Evolutionary conservation across 2,329 filamentous ascomycete genomes (phyloP).

Genomic region (Ambrosiella xylebori): DNA sequence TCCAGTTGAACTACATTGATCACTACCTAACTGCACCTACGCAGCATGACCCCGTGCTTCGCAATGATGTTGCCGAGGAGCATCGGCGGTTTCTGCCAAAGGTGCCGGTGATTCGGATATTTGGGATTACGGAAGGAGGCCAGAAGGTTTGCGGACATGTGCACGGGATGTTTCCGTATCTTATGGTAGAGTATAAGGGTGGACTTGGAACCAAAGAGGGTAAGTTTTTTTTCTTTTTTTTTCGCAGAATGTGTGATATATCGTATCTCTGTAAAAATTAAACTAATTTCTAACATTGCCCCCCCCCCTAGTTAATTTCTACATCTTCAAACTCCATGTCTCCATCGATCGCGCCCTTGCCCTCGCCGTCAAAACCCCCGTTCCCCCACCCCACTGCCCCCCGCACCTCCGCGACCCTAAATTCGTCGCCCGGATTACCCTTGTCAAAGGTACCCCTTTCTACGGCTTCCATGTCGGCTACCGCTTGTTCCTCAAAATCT

Average conservation of each 20-base stretch:
- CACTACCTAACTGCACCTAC: constrained; percentile 63
- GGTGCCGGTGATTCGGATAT: constrained; percentile 75
- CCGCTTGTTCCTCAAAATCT: constrained; percentile 81
- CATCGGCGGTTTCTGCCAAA: constrained; percentile 40
- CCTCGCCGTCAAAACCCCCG: constrained; percentile 37
- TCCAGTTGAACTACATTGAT: constrained; percentile 90
- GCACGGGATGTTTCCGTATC: constrained; percentile 86
- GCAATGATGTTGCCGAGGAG: constrained; percentile 40
- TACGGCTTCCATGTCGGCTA: constrained; percentile 94
- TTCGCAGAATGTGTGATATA: not conserved
- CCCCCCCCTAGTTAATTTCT: constrained; percentile 42
- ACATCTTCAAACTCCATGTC: constrained; percentile 61
- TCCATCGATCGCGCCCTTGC: constrained; percentile 85
- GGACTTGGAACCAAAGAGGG: constrained; percentile 48
- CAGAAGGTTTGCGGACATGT: constrained; percentile 94
- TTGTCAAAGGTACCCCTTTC: constrained; percentile 87
- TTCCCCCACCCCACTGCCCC: not conserved
- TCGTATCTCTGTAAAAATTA: too few relatives aligned
- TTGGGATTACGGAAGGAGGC: constrained; percentile 83
- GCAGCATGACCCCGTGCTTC: constrained; percentile 62
- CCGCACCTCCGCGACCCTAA: constrained; percentile 33
- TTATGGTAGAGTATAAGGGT: constrained; percentile 77
- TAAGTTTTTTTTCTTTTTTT: constrained; percentile 22
- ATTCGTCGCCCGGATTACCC: constrained; percentile 77
- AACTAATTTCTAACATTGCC: not conserved